phyloP scores from a whole-genome alignment of 2,329 filamentous ascomycete genomes.

The Rhynchosporium secalis region DNA sequence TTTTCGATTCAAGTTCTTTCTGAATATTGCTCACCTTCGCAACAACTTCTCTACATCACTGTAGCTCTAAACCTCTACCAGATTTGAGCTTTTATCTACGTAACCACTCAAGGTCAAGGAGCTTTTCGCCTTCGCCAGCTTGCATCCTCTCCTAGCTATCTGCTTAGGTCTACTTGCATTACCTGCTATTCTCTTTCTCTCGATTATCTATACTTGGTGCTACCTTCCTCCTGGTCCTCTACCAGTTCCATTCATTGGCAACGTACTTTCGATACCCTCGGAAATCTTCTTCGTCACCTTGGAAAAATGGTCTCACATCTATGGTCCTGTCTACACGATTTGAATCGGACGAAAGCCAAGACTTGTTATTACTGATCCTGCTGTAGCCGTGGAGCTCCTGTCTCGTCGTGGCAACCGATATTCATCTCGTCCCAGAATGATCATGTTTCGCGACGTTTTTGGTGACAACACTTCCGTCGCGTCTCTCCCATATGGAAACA shows the following conservation, averaged over 20 bases:
- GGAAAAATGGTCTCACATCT: constrained; percentile 8
- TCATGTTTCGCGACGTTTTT: constrained; percentile 12
- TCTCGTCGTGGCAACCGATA: constrained; percentile 12
- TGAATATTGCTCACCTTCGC: background rate
- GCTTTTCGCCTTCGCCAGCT: background rate
- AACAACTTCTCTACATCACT: background rate
- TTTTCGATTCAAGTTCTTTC: background rate
- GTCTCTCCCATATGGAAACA: constrained; percentile 8
- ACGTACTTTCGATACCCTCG: constrained; percentile 7
- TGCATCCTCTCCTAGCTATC: background rate
- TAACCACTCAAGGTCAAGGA: background rate
- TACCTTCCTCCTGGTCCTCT: constrained; percentile 13
- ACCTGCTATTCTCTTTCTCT: background rate
- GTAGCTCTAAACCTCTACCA: background rate
- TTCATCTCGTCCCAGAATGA: constrained; percentile 8
- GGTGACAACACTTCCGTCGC: background rate
- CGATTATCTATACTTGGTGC: constrained; percentile 8
- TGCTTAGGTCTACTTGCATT: background rate
- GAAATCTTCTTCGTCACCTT: constrained; percentile 9
- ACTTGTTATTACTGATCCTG: constrained; percentile 10
- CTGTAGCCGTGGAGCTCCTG: constrained; percentile 8
- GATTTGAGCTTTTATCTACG: background rate
- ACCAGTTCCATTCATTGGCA: constrained; percentile 13
- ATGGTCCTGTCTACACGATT: constrained; percentile 14
- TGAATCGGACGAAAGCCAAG: constrained; percentile 6